Evolutionary conservation across 2,329 filamentous ascomycete genomes (phyloP).

Genomic region (Kalmusia sp.): DNA sequence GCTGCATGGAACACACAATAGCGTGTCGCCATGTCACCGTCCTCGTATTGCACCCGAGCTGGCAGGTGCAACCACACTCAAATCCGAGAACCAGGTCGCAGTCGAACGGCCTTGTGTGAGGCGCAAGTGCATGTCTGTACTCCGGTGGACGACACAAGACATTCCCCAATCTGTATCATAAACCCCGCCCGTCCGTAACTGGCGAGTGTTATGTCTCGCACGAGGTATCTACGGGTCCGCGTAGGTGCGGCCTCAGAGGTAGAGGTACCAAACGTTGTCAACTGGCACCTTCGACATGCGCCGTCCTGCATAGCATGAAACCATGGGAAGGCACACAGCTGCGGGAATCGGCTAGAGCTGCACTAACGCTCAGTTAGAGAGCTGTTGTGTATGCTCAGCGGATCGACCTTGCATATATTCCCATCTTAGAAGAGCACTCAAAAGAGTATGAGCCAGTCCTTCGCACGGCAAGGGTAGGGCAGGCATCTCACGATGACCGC

Average conservation of each 20-base stretch:
- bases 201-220: slow-evolving; percentile 7
- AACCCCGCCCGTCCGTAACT: slow-evolving; percentile 18
- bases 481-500: too few species aligned
- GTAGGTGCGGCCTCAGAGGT: not conserved
- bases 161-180: slow-evolving; percentile 14
- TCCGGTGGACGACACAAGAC: slow-evolving; percentile 16
- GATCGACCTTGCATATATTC: slow-evolving; percentile 19
- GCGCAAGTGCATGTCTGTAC: slow-evolving; percentile 39
- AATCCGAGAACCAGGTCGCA: slow-evolving; percentile 43
- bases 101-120: slow-evolving; percentile 41
- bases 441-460: not conserved
- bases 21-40: slow-evolving; percentile 26
- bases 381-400: slow-evolving; percentile 21
- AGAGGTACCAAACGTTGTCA: slow-evolving; percentile 4
- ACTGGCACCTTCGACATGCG: slow-evolving; percentile 6
- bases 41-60: slow-evolving; percentile 22
- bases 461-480: too few species aligned
- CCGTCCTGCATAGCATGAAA: slow-evolving; percentile 31
- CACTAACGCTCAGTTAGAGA: slow-evolving; percentile 14
- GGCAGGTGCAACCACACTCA: slow-evolving; percentile 35
- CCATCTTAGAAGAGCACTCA: not conserved
- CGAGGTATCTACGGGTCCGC: not conserved
- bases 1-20: slow-evolving; percentile 29
- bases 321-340: slow-evolving; percentile 26
- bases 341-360: slow-evolving; percentile 20